A percentile compares a stretch with the other conserved stretches of the same genome.
phyloP scores from a whole-genome alignment of 768 basidiomycete genomes.

The Boletus rubescentipes region DNA sequence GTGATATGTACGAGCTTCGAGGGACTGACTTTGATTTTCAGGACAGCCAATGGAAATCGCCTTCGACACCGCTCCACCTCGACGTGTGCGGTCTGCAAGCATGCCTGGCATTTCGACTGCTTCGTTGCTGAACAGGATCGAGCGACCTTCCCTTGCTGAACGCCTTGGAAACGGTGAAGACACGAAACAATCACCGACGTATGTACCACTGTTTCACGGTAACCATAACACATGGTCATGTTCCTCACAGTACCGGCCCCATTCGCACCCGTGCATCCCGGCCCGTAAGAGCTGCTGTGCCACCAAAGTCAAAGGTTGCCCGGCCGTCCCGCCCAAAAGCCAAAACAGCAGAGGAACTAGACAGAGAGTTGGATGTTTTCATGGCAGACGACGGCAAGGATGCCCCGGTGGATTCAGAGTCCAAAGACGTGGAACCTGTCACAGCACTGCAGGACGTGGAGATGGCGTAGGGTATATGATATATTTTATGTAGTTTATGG shows the following conservation, averaged over 20 bases:
- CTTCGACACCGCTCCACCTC: conserved; percentile 52
- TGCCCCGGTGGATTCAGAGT: conserved; percentile 17
- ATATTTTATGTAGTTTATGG: conserved; percentile 22
- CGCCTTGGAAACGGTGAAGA: conserved; percentile 55
- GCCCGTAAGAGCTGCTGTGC: conserved; percentile 8
- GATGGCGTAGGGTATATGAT: conserved; percentile 40
- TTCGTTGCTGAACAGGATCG: conserved; percentile 71
- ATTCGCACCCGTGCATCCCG: conserved; percentile 40
- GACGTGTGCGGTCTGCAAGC: conserved; percentile 46
- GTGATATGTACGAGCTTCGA: neutral
- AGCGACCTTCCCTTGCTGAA: conserved; percentile 69
- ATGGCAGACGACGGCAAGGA: conserved; percentile 58
- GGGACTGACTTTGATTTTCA: conserved; percentile 29
- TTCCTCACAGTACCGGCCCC: conserved; percentile 36
- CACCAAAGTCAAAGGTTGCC: conserved; percentile 28
- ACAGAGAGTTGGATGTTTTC: conserved; percentile 85
- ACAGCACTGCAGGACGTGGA: conserved; percentile 47
- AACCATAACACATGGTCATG: neutral
- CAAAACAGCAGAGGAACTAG: conserved; percentile 80
- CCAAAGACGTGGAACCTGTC: conserved; percentile 12
- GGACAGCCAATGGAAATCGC: conserved; percentile 77
- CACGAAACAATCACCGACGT: conserved; percentile 13
- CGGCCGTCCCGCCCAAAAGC: conserved; percentile 46
- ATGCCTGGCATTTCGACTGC: conserved; percentile 43
- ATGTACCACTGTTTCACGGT: neutral